phyloP scores from a whole-genome alignment of 371 early-diverging fungal species.

The Rhizopus microsporus region DNA sequence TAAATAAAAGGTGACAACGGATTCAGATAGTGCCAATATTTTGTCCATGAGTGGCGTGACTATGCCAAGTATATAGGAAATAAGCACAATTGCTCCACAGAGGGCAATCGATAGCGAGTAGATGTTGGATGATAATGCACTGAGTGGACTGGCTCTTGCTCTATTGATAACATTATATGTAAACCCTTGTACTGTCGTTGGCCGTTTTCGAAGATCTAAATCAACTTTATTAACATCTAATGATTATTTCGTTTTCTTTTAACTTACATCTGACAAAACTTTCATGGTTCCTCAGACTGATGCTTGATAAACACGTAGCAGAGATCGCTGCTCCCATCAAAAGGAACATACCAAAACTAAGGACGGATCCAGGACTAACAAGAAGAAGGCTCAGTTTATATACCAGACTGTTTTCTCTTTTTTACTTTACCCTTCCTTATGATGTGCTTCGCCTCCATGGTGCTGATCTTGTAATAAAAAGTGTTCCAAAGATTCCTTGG shows the following conservation, averaged over 20 bases:
- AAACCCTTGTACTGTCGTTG: conserved; percentile 47
- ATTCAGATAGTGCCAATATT: conserved; percentile 53
- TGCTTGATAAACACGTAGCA: conserved; percentile 51
- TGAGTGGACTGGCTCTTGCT: conserved; percentile 36
- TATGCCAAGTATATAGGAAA: conserved; percentile 29
- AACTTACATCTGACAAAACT: conserved; percentile 58
- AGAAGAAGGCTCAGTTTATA: neutral
- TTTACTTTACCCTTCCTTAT: conserved; percentile 28
- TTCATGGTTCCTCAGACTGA: conserved; percentile 58
- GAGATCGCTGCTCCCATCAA: conserved; percentile 48
- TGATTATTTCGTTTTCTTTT: neutral
- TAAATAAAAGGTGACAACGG: conserved; percentile 54
- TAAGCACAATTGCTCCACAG: conserved; percentile 27
- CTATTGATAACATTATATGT: conserved; percentile 48
- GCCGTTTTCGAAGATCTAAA: conserved; percentile 28
- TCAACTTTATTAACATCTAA: neutral
- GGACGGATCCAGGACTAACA: neutral
- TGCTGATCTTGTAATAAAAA: conserved; percentile 54
- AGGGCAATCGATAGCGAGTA: conserved; percentile 39
- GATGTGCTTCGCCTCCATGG: conserved; percentile 29
- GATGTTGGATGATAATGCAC: conserved; percentile 36
- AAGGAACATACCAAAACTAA: conserved; percentile 42
- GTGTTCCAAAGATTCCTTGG: conserved; percentile 70
- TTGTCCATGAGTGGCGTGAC: conserved; percentile 48
- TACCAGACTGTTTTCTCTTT: neutral